Percentiles rank a stretch among this genome's conserved stretches.
Evolutionary conservation across 2,329 filamentous ascomycete genomes (phyloP).

Genomic region (Aureobasidium subglaciale): DNA sequence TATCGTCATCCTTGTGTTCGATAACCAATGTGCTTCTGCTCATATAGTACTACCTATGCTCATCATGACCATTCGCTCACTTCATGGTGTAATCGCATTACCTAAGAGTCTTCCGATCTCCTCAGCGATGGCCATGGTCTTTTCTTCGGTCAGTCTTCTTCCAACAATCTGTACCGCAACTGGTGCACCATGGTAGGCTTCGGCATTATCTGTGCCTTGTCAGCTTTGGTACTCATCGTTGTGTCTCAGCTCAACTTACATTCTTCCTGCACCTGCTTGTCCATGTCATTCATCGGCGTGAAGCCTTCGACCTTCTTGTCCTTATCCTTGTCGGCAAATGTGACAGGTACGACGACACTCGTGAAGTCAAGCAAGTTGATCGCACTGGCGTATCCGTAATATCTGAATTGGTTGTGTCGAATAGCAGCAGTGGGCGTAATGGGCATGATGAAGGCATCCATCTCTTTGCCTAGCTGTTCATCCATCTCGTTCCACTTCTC

Average conservation of each 20-base stretch:
- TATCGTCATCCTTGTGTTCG: no score
- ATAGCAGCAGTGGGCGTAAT: conserved; percentile 33
- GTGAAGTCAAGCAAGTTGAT: conserved; percentile 16
- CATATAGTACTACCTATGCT: no score
- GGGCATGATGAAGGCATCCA: conserved; percentile 33
- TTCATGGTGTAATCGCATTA: neutral
- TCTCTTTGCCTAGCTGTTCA: conserved; percentile 26
- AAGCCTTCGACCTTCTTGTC: conserved; percentile 25
- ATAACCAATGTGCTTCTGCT: no score
- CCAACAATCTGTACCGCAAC: conserved; percentile 33
- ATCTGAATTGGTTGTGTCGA: conserved; percentile 25
- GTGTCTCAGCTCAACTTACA: conserved; percentile 12
- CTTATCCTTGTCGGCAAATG: conserved; percentile 25
- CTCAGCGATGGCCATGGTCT: conserved; percentile 32
- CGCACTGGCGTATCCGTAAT: conserved; percentile 22
- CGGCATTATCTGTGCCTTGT: conserved; percentile 29
- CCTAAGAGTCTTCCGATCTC: conserved; percentile 20
- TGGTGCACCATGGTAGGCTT: conserved; percentile 34
- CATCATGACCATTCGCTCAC: no score
- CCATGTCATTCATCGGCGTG: conserved; percentile 24
- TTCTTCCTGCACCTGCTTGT: conserved; percentile 18
- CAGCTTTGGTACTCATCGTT: neutral
- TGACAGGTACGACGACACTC: conserved; percentile 30
- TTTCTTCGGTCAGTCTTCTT: conserved; percentile 32
- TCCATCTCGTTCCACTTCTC: conserved; percentile 31